phyloP scores from a whole-genome alignment of 495 filamentous ascomycete genomes.

The Xylaria acuta region DNA sequence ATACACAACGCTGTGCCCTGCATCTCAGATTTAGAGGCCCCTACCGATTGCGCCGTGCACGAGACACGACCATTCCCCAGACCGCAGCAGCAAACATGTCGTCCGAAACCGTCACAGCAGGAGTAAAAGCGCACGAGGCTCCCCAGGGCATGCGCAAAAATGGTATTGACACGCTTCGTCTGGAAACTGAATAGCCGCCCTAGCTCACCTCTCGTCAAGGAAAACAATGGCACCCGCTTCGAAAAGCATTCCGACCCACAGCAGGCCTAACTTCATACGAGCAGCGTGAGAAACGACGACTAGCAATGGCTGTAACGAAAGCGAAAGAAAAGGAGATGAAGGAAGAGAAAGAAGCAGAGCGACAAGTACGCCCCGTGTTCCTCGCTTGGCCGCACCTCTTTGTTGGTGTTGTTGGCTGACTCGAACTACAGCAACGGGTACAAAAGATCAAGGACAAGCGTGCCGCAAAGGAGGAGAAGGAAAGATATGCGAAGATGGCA shows the following conservation, averaged over 20 bases:
- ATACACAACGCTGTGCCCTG: not conserved
- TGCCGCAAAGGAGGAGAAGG: conserved; percentile 89
- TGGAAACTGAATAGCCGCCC: conserved; percentile 14
- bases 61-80: not conserved
- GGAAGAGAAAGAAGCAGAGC: conserved; percentile 87
- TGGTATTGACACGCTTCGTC: conserved; percentile 50
- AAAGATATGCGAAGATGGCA: conserved; percentile 90
- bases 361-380: conserved; percentile 64
- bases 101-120: conserved; percentile 5
- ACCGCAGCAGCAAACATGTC: conserved; percentile 30
- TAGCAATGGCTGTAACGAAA: conserved; percentile 74
- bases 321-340: conserved; percentile 94
- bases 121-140: conserved; percentile 33
- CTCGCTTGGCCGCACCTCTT: not conserved
- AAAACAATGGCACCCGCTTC: conserved; percentile 88
- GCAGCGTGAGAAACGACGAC: conserved; percentile 69
- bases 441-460: conserved; percentile 81
- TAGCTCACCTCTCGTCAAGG: conserved; percentile 58
- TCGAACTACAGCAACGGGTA: conserved; percentile 66
- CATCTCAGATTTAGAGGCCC: not conserved
- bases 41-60: not conserved
- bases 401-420: conserved; percentile 16
- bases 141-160: conserved; percentile 68
- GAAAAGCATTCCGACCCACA: conserved; percentile 85
- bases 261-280: conserved; percentile 78